Conservation (phyloP, 192 early-diverging fungal genomes). For the Coemansia umbellata region DNA sequence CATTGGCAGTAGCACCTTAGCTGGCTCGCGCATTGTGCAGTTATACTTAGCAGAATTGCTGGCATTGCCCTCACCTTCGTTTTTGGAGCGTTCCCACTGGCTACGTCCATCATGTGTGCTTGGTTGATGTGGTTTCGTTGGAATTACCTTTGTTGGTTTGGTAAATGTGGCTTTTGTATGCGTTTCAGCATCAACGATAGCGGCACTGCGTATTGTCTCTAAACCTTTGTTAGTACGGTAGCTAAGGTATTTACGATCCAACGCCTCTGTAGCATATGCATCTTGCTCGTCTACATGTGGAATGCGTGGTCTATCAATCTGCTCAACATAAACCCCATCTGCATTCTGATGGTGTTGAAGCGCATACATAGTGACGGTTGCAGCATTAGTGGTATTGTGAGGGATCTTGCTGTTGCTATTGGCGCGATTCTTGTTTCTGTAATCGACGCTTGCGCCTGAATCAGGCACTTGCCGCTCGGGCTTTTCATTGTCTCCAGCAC, state of each 20-base stretch:
- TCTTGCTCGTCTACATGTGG: not conserved
- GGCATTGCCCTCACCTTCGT: not conserved
- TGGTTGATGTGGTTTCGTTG: not conserved
- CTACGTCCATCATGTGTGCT: not conserved
- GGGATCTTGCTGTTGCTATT: not conserved
- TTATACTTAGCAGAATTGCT: not conserved
- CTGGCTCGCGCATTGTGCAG: not conserved
- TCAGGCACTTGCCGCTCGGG: slow-evolving; percentile 13
- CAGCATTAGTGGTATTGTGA: not conserved
- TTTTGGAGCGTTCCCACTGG: not conserved
- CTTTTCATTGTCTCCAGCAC: not conserved
- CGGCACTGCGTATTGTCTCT: too few species aligned
- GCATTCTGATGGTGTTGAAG: not conserved
- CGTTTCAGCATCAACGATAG: not conserved
- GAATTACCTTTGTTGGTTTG: not conserved
- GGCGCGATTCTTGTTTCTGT: slow-evolving; percentile 1
- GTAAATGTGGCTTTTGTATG: not conserved
- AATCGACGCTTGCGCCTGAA: slow-evolving; percentile 28
- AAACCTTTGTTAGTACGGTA: not conserved
- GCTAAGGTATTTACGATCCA: not conserved
- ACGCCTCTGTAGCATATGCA: not conserved
- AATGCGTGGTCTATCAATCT: not conserved
- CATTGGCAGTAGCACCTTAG: not conserved
- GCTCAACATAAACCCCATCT: not conserved
- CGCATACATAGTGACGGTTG: not conserved